These are phyloP conservation scores for Mariannaea sp. DNA, from an alignment of 2,329 filamentous ascomycete species.

Conservation along the genomic window DNA sequence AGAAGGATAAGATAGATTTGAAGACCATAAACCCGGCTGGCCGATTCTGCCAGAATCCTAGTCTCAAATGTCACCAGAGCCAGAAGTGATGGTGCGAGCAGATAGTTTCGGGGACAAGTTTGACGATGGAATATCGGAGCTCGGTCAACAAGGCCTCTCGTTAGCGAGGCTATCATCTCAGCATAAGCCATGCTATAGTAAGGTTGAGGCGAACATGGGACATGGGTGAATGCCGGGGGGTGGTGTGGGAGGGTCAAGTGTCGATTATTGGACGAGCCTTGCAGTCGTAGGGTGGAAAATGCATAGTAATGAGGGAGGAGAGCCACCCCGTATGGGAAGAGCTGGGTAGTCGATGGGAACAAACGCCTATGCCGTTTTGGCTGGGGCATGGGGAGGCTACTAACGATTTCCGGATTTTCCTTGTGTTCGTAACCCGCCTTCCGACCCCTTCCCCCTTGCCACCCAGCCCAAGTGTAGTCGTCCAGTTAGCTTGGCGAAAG, in stretches of 20 bases:
- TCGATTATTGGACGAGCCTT: neutral
- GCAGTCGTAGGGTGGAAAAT: neutral
- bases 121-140: slow-evolving; percentile 20
- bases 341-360: too few species aligned
- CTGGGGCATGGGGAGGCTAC: too few species aligned
- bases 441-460: too few species aligned
- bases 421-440: too few species aligned
- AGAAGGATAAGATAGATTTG: too few species aligned
- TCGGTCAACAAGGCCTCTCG: slow-evolving; percentile 27
- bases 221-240: too few species aligned
- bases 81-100: slow-evolving; percentile 17
- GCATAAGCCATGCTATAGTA: slow-evolving; percentile 1
- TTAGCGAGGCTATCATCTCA: slow-evolving; percentile 17
- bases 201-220: neutral
- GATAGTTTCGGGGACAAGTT: neutral
- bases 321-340: too few species aligned
- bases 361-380: too few species aligned
- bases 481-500: neutral
- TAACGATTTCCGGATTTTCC: too few species aligned
- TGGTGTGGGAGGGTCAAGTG: neutral
- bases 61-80: slow-evolving; percentile 15
- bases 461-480: neutral
- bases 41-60: slow-evolving; percentile 1
- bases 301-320: neutral
- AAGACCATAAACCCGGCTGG: neutral